Percentiles rank a stretch among this genome's conserved stretches.
Conservation (phyloP, 73 alveolate species). For the Stentor roeselii region DNA sequence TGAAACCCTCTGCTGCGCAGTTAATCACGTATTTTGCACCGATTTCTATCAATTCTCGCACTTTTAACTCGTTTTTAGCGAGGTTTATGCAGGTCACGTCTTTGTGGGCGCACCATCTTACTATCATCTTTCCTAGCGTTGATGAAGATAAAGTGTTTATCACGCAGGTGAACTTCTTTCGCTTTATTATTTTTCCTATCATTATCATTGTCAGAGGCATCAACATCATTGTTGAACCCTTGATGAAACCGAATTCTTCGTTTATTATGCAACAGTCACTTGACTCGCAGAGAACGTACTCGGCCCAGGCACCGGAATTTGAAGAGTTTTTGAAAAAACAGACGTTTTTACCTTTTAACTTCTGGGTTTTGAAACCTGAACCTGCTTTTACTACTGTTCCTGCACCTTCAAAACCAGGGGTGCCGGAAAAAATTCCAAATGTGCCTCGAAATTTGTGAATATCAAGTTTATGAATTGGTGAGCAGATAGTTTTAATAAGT, state of each 20-base stretch:
- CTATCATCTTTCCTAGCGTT: constrained; percentile 67
- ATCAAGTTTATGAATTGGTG: constrained; percentile 19
- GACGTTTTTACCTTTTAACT: neutral
- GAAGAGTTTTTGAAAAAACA: neutral
- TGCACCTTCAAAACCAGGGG: constrained; percentile 70
- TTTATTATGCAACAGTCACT: neutral
- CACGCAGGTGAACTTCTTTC: neutral
- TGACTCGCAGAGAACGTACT: neutral
- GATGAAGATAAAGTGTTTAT: constrained; percentile 65
- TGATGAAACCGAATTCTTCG: neutral
- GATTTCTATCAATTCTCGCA: neutral
- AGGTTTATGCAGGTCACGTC: constrained; percentile 56
- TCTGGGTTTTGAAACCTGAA: neutral
- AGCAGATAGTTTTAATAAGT: neutral
- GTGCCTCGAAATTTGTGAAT: neutral
- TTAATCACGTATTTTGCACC: neutral
- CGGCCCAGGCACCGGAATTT: neutral
- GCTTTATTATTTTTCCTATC: neutral
- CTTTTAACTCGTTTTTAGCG: constrained; percentile 40
- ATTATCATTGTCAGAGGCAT: neutral
- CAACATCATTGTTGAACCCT: neutral
- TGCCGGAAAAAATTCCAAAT: constrained; percentile 27
- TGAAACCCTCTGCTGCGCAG: no score
- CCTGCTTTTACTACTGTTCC: constrained; percentile 42
- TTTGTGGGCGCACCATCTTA: constrained; percentile 39